Evolutionary conservation across 2,329 filamentous ascomycete genomes (phyloP), one percentile per base, ranked within the genome.

Genomic region (Elsinoe necatrix): DNA sequence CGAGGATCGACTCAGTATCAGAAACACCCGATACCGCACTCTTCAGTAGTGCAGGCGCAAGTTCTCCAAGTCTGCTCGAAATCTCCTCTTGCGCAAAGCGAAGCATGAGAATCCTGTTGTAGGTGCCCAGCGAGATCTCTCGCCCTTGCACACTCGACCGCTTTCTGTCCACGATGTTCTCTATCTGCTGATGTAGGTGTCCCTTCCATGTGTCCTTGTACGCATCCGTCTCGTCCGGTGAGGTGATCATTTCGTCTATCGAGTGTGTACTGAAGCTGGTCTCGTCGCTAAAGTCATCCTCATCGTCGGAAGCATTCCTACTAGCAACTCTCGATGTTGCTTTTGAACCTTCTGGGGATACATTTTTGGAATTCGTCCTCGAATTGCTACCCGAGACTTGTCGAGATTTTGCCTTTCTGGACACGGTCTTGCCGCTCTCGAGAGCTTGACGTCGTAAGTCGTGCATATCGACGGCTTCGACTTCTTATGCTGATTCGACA

Each of bases 111-210:
- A 87, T 76, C 54, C 84, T 79, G 39, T 79, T 77, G 67, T 85
- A 89, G 1, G 75, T 76, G 43, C 73, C 74, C 50, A 90, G 73
- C 27, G 78, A 79, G 39, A 81, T 76, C 64, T 89, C 85, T 54
- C 89, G 82, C 20, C 83, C 82, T 60, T 87, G 81, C 21, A 79
- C 80, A 62, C 84, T 89, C 70, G 85, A 89, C 62, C 85, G 83
- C 76, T 95, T 95, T 64, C 87, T 84, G 63, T 87, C 82, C 56
- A 85, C 77, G 25, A 95, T 80, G 62, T 87, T 83, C 48, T 85
- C 77, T 60, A 95, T 83, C 58, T 84, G 80, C 60, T 84, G 79
- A 25, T 78, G 75, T 31, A 91, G 72, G 57, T 81, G 78, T 14
- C 80, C 72, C 45, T 82, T 79, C 80, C 86, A 87, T 18, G 74